Evolutionary conservation across 1,139 yeast species (phyloP).

Genomic region (Pichia sp.): DNA sequence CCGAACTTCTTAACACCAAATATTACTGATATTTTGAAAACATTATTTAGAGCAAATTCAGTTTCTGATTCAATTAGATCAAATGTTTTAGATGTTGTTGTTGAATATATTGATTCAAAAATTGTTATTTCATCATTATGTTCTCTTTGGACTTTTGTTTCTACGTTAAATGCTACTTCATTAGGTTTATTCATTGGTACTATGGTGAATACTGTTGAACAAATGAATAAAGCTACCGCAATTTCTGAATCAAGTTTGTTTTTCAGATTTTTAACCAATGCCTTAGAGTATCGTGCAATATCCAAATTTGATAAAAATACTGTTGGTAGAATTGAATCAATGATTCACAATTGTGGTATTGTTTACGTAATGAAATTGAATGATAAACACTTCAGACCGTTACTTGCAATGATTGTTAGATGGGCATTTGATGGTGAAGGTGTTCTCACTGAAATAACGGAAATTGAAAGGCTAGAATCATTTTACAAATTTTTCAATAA

Average conservation of each 20-base stretch:
- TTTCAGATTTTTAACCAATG: slow-evolving; percentile 61
- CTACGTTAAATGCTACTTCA: slow-evolving; percentile 37
- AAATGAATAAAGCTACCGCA: slow-evolving; percentile 71
- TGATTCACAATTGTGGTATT: slow-evolving; percentile 69
- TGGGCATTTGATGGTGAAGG: slow-evolving; percentile 92
- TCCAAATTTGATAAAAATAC: slow-evolving; percentile 65
- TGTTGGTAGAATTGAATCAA: slow-evolving; percentile 71
- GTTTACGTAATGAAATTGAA: slow-evolving; percentile 82
- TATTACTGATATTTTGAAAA: slow-evolving; percentile 52
- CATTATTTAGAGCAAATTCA: slow-evolving; percentile 50
- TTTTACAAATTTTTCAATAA: slow-evolving; percentile 85
- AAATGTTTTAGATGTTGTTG: slow-evolving; percentile 57
- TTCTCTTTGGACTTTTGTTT: slow-evolving; percentile 57
- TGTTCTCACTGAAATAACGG: slow-evolving; percentile 39
- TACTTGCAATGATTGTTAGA: slow-evolving; percentile 79
- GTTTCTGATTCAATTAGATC: slow-evolving; percentile 58
- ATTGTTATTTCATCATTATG: slow-evolving; percentile 58
- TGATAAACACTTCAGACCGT: slow-evolving; percentile 88
- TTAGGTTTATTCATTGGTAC: slow-evolving; percentile 66
- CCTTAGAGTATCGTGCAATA: slow-evolving; percentile 62
- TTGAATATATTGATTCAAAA: slow-evolving; percentile 62
- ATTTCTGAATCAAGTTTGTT: slow-evolving; percentile 63
- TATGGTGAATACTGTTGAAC: slow-evolving; percentile 59
- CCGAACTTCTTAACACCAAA: slow-evolving; percentile 81
- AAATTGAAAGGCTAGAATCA: slow-evolving; percentile 53